These are phyloP conservation scores for Nannizziopsis barbatae DNA, from an alignment of 2,329 filamentous ascomycete genomes.

Conservation along the genomic window DNA sequence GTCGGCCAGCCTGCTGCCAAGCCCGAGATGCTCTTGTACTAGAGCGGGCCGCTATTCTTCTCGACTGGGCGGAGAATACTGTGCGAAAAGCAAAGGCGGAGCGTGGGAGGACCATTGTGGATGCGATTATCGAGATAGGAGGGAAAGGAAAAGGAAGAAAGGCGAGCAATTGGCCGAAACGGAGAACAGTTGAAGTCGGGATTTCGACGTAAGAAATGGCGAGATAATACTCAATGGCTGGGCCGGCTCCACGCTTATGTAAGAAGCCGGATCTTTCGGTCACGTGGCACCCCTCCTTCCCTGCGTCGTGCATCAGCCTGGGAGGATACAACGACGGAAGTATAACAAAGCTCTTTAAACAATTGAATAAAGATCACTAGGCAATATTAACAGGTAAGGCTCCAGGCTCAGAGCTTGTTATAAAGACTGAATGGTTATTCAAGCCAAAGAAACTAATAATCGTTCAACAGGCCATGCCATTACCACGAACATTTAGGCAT, in stretches of 20 bases:
- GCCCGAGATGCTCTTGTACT: slow-evolving; percentile 26
- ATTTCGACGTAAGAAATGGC: slow-evolving; percentile 7
- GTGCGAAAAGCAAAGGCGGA: slow-evolving; percentile 27
- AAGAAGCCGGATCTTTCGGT: neutral
- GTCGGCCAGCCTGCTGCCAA: slow-evolving; percentile 33
- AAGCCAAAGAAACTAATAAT: too few species aligned
- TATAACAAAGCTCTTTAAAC: too few species aligned
- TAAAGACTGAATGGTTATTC: too few species aligned
- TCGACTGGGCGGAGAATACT: slow-evolving; percentile 27
- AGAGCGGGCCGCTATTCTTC: slow-evolving; percentile 20
- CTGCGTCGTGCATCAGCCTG: too few species aligned
- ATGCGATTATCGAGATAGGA: neutral
- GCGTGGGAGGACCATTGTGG: slow-evolving; percentile 28
- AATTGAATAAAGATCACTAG: too few species aligned
- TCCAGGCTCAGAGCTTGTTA: too few species aligned
- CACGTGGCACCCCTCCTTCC: too few species aligned
- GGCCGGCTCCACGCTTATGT: neutral
- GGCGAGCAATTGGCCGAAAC: slow-evolving; percentile 7
- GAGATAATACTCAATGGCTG: slow-evolving; percentile 1
- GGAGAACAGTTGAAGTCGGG: slow-evolving; percentile 1
- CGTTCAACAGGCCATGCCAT: neutral
- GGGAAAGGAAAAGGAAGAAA: slow-evolving; percentile 1
- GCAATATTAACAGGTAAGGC: too few species aligned
- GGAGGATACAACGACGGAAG: too few species aligned
- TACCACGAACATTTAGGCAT: neutral